Base-by-base conservation (phyloP, 1,139 yeast genomes). In the Yamadazyma blattariae region DNA sequence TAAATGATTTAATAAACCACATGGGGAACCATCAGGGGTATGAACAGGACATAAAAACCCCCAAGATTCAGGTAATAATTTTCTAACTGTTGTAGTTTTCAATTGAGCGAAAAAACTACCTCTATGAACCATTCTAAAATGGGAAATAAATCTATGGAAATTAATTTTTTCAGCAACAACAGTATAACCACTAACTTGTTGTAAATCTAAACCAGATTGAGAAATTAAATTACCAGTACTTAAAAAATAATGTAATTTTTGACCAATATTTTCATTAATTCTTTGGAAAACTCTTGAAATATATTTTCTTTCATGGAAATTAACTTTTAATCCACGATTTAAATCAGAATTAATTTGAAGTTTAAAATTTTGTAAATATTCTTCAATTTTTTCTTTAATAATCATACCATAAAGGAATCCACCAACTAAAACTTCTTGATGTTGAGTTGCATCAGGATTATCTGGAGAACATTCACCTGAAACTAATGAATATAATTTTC, bases 1-100 rank as follows among this genome's bases (percentile, higher is more conserved):
- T 69, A 92, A 82, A 71, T 92, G 99, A 64, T 94, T 94, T 52
- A 92, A 73, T 59, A 92, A 72, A 67, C 99, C 99, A 82, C 99
- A 92, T 16, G 99, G 99, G 34, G 97, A 86, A 53, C 99, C 99
- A 84, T 92, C 99, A 3, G 99, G 99, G 12, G 99, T 92, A 64
- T 92, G 98, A 13, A 94, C 98, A 15, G 99, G 98, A 68, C 99
- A 94, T 51, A 94, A 67, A 74, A 92, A 94, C 5, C 97, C 97
- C 99, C 99, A 92, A 1, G 96, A 86, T 64, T 92, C 99, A 0
- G 99, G 99, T 40, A 92, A 74, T 54, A 92, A 72, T 61, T 92
- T 92, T 71, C 99, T 82, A 35, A 92, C 99, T 1, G 98, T 85
- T 19, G 98, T 94, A 26, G 98, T 92, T 60, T 94, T 92, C 64